Conservation (phyloP, 768 basidiomycete genomes). For the Rossbeevera mucosa region DNA sequence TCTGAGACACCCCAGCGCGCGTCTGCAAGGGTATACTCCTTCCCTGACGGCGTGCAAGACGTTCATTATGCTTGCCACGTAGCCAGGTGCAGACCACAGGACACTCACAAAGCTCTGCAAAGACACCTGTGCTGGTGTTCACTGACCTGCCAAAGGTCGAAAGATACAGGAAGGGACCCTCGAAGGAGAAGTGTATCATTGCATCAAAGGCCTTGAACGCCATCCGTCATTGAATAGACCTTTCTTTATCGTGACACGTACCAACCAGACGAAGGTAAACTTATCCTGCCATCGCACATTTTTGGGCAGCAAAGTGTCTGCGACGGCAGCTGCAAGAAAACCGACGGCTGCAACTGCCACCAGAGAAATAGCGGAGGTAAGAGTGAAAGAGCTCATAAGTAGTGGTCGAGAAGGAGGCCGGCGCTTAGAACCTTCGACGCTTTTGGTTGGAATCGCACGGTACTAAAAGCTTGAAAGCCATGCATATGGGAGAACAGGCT, state of each 20-base stretch:
- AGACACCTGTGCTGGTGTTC: slow-evolving; percentile 59
- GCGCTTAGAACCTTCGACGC: no score
- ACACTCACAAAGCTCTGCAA: slow-evolving; percentile 70
- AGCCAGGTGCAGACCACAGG: background rate
- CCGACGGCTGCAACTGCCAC: slow-evolving; percentile 52
- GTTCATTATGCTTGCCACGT: background rate
- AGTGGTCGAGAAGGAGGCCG: background rate
- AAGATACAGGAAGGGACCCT: slow-evolving; percentile 76
- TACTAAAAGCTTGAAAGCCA: background rate
- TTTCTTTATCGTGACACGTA: slow-evolving; percentile 29
- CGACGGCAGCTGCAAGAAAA: slow-evolving; percentile 46
- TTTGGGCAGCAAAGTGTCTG: slow-evolving; percentile 58
- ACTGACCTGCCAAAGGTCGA: slow-evolving; percentile 73
- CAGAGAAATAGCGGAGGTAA: slow-evolving; percentile 61
- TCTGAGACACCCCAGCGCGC: slow-evolving; percentile 79
- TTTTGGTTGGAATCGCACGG: no score
- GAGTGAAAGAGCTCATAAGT: slow-evolving; percentile 40
- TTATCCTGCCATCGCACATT: slow-evolving; percentile 60
- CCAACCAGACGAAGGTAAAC: slow-evolving; percentile 76
- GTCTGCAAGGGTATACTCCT: slow-evolving; percentile 77
- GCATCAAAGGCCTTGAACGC: slow-evolving; percentile 65
- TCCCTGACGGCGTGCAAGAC: slow-evolving; percentile 46
- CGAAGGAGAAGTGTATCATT: slow-evolving; percentile 72
- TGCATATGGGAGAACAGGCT: background rate
- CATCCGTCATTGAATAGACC: background rate